Base-by-base conservation (phyloP, 805 yeast genomes). In the Osmozyma mogii region DNA sequence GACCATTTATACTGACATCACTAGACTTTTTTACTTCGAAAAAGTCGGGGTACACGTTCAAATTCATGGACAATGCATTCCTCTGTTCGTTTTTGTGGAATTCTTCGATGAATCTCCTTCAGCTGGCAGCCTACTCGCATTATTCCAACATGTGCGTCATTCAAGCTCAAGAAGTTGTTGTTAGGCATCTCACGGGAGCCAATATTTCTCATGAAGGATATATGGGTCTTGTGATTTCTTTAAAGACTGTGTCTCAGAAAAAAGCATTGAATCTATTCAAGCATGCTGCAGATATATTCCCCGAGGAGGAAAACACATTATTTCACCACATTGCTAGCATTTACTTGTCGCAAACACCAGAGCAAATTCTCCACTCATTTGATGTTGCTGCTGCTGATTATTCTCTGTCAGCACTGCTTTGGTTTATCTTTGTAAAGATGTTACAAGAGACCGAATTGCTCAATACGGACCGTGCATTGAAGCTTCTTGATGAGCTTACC, bases 151-250 rank as follows among this genome's bases (percentile, higher is more conserved):
- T 22, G 23, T 13, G 27, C 8, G 37, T 54, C 9, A 44, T 54
- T 9, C 44, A 37, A 25, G 40, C 56, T 0, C 66, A 59, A 27
- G 64, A 58, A 30, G 22, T 31, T 4, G 31, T 58, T 25, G 54
- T 54, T 6, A 41, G 40, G 18, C 29, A 32, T 14, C 29, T 53
- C 9, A 38, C 49, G 2, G 37, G 43, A 28, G 30, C 40, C 9
- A 33, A 37, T 2, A 39, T 63, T 6, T 39, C 36, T 15, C 47
- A 60, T 10, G 37, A 45, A 22, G 65, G 61, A 2, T 49, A 54
- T 32, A 50, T 63, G 55, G 70, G 67, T 2, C 46, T 63, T 1
- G 56, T 52, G 1, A 29, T 61, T 13, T 52, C 62, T 1, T 41
- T 61, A 4, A 36, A 46, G 5, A 29, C 31, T 10, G 41, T 47